Evolutionary conservation across 768 basidiomycete genomes (phyloP), one percentile per base, ranked within the genome.

Genomic region (Leccinum variicolor): DNA sequence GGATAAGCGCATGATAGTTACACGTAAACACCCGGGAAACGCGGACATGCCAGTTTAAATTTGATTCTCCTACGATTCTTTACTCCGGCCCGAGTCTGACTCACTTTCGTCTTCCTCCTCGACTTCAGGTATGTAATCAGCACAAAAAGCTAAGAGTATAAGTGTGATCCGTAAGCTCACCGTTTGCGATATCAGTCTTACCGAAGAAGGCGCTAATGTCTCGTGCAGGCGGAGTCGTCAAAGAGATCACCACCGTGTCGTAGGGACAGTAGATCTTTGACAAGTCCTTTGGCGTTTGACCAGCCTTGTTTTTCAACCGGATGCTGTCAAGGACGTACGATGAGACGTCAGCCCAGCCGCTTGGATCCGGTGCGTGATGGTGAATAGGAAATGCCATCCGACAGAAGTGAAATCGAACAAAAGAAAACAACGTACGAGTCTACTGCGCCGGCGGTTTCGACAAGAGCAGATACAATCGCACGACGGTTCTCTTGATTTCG

Each of bases 271-370:
- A 64, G 9, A 70, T 70, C 8, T 50, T 48, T 5, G 64, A 56
- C 11, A 70, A 61, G 11, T 41, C 62, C 14, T 66, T 67, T 19
- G 69, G 69, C 26, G 69, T 69, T 34, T 71, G 69, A 23, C 66
- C 36, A 0, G 67, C 67, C 58, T 62, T 70, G 58, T 70, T 70
- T 9, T 46, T 58, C 59, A 64, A 43, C 31, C 65, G 60, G 14
- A 62, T 71, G 8, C 68, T 71, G 52, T 25, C 46, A 25, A 11
- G n/a, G 10, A 43, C 19, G 33, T 7, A n/a, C 15, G 19, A 36
- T 41, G 31, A 50, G 15, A 17, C 17, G 19, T 47, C 14, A 3
- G 2, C n/a, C 55, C 50, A 61, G 57, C 17, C 13, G 17, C 6
- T 8, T 3, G n/a, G 7, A 43, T 7, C 28, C 8, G 31, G 31